Base-by-base conservation (phyloP, 306 rosid genomes). In the Abrus pulchellus region DNA sequence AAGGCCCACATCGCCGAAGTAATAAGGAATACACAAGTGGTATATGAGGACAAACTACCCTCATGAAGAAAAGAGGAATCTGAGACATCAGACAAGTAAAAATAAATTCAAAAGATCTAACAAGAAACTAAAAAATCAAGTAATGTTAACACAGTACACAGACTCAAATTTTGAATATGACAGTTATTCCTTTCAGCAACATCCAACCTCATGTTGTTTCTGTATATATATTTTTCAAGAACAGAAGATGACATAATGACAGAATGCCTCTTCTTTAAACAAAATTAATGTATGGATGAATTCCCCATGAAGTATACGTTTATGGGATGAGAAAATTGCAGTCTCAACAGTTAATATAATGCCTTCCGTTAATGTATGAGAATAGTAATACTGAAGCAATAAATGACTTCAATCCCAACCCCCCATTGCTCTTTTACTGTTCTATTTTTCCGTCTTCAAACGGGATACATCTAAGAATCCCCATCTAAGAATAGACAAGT, bases 1-100 rank as follows among this genome's bases (percentile, higher is more conserved):
- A 93, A 56, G 99, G 99, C 45, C 99, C 99, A 83, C 97, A 93
- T 78, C 89, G 86, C 93, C 97, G 29, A 59, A 93, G 89, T 80
- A 95, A 47, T 77, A 93, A 82, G 44, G 99, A 88, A 80, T 92
- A 90, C 32, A 95, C 53, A 52, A 85, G 57, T 32, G 99, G 99
- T 76, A 93, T 95, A 74, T 88, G 96, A 68, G 99, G 99, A 80
- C 99, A 95, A 72, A 95, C 89, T 72, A 95, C 94, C 76, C 85
- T 85, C 77, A 89, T 87, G 82, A 95, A 79, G 86, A 95, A 89
- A 79, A 95, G 87, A 71, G 94, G 97, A 72, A 91, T 82, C 99
- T 95, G 94, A 44, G 52, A 80, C 85, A 86, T 36, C 44, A 67
- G 86, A 13, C 66, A 65, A 73, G 77, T 64, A 82, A 80, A 78